A percentile compares a stretch with the other conserved stretches of the same genome.
These are phyloP conservation scores for Eutrema salsugineum DNA, from an alignment of 441 rosid species.

Conservation along the genomic window DNA sequence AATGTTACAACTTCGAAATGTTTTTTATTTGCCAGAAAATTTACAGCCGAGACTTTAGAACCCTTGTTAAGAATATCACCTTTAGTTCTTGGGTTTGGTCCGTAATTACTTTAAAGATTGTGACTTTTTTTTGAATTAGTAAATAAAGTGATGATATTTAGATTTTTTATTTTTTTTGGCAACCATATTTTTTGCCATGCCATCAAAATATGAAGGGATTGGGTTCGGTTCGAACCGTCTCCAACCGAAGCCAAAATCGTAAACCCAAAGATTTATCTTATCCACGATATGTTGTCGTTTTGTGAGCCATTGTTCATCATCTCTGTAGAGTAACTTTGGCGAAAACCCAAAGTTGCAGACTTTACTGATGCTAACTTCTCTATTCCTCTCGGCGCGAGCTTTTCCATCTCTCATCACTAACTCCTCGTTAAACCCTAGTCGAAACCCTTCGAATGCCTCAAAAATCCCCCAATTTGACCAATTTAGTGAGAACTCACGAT, in stretches of 20 bases:
- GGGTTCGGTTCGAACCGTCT: neutral
- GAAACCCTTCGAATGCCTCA: slow-evolving; percentile 11
- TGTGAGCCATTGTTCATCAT: neutral
- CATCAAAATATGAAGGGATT: too few species aligned
- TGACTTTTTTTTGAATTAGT: too few species aligned
- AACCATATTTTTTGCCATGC: too few species aligned
- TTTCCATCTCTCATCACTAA: slow-evolving; percentile 21
- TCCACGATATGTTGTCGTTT: neutral
- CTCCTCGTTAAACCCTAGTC: slow-evolving; percentile 32
- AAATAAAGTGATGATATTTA: too few species aligned
- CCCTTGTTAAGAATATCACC: slow-evolving; percentile 54
- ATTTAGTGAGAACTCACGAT: slow-evolving; percentile 2
- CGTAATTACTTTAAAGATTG: slow-evolving; percentile 2
- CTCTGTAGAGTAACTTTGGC: neutral
- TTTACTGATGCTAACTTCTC: slow-evolving; percentile 32
- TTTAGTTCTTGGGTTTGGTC: slow-evolving; percentile 46
- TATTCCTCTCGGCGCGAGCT: slow-evolving; percentile 29
- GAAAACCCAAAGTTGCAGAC: neutral
- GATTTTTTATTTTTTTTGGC: too few species aligned
- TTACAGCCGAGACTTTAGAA: slow-evolving; percentile 42
- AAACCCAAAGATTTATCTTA: neutral
- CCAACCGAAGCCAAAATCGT: neutral
- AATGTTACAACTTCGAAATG: slow-evolving; percentile 29
- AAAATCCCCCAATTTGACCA: slow-evolving; percentile 11
- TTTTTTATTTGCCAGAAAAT: slow-evolving; percentile 61